phyloP scores from a whole-genome alignment of 2,329 filamentous ascomycete species.

The Purpureocillium takamizusanense region DNA sequence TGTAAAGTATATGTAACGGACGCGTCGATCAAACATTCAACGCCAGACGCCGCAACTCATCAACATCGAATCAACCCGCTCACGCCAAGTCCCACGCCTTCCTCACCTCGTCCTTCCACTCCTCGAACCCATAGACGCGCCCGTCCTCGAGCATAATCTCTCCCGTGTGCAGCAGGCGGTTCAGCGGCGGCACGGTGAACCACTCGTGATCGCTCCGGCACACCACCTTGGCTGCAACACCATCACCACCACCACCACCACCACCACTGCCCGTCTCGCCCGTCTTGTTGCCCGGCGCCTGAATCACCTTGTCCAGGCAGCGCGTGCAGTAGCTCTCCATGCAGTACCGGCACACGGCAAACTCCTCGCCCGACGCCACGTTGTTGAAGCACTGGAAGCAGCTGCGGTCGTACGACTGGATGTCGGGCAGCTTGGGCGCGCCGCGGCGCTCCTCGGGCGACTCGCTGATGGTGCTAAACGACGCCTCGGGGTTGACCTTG shows the following conservation, averaged over 20 bases:
- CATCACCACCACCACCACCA: no score
- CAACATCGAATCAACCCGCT: no score
- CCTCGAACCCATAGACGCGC: slow-evolving; percentile 19
- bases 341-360: slow-evolving; percentile 27
- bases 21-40: no score
- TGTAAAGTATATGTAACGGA: no score
- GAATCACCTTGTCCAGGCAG: slow-evolving; percentile 21
- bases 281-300: slow-evolving; percentile 19
- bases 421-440: slow-evolving; percentile 27
- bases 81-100: slow-evolving; percentile 16
- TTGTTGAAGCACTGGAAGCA: slow-evolving; percentile 29
- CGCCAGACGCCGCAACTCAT: no score
- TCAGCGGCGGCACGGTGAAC: slow-evolving; percentile 27
- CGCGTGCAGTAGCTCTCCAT: slow-evolving; percentile 28
- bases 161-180: slow-evolving; percentile 23
- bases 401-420: slow-evolving; percentile 21
- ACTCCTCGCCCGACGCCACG: slow-evolving; percentile 19
- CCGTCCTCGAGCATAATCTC: slow-evolving; percentile 26
- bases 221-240: slow-evolving; percentile 9
- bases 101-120: slow-evolving; percentile 26
- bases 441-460: slow-evolving; percentile 17
- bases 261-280: slow-evolving; percentile 7
- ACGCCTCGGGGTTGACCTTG: slow-evolving; percentile 19
- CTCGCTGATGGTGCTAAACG: slow-evolving; percentile 16
- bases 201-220: slow-evolving; percentile 29